A percentile compares a stretch with the other conserved stretches of the same genome.
These are phyloP conservation scores for Aureobasidium mangrovei DNA, from an alignment of 2,329 filamentous ascomycete species.

Conservation along the genomic window DNA sequence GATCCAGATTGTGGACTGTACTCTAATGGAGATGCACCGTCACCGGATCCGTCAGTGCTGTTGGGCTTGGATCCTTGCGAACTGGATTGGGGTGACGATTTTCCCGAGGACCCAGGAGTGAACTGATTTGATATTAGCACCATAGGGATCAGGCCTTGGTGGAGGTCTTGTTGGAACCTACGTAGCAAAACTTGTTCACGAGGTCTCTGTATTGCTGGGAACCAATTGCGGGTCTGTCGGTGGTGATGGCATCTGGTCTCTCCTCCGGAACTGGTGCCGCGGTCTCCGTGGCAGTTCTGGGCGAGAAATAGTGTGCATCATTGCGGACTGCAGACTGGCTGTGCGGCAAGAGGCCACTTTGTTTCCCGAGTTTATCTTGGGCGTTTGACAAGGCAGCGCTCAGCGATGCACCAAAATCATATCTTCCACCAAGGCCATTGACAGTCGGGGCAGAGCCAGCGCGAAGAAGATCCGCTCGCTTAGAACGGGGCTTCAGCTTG, in stretches of 20 bases:
- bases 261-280: conserved; percentile 33
- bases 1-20: conserved; percentile 15
- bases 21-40: conserved; percentile 10
- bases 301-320: conserved; percentile 15
- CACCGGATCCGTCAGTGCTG: conserved; percentile 12
- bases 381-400: conserved; percentile 70
- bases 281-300: conserved; percentile 15
- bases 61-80: conserved; percentile 1
- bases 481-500: conserved; percentile 62
- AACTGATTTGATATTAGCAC: conserved; percentile 30
- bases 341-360: conserved; percentile 37
- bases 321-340: not conserved
- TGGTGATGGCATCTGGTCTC: conserved; percentile 47
- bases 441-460: conserved; percentile 41
- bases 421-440: conserved; percentile 72
- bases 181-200: conserved; percentile 99
- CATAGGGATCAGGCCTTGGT: conserved; percentile 28
- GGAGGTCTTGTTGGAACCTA: conserved; percentile 56
- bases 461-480: conserved; percentile 50
- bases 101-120: conserved; percentile 15
- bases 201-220: conserved; percentile 93
- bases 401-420: conserved; percentile 92
- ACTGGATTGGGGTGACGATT: conserved; percentile 15
- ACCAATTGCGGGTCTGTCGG: conserved; percentile 61
- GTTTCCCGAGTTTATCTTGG: conserved; percentile 53